Conservation (phyloP, 225 moss, liverwort and hornwort species). For the Takakia lepidozioides region DNA sequence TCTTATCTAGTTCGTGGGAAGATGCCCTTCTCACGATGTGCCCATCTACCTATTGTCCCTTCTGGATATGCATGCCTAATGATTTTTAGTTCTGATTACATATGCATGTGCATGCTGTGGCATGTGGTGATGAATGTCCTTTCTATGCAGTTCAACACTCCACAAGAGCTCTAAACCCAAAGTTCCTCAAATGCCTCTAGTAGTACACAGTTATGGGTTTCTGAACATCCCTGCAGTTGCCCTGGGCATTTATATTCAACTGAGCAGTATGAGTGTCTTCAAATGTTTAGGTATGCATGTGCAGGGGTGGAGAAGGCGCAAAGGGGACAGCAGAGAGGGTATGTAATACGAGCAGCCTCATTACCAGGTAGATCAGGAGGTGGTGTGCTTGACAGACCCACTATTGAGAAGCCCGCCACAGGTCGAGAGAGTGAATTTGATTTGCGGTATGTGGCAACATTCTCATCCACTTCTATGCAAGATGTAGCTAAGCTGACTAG, state of each 20-base stretch:
- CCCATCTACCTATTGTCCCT: too few relatives aligned
- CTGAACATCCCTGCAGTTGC: not conserved
- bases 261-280: not conserved
- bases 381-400: slow-evolving; percentile 78
- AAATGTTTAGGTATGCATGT: not conserved
- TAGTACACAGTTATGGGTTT: too few relatives aligned
- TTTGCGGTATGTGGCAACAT: slow-evolving; percentile 43
- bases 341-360: slow-evolving; percentile 31
- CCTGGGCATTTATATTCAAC: not conserved
- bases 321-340: slow-evolving; percentile 16
- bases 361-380: slow-evolving; percentile 78
- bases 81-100: too few relatives aligned
- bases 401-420: slow-evolving; percentile 65
- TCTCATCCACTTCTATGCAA: too few relatives aligned
- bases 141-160: too few relatives aligned
- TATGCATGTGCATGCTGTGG: not conserved
- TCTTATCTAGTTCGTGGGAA: too few relatives aligned
- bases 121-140: not conserved
- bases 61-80: too few relatives aligned
- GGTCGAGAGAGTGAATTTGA: slow-evolving; percentile 90
- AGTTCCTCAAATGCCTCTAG: too few relatives aligned
- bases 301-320: slow-evolving; percentile 39
- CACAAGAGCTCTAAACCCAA: too few relatives aligned
- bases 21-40: too few relatives aligned
- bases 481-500: not conserved